Evolutionary conservation across 2,329 filamentous ascomycete genomes (phyloP).

Genomic region (Thyridium curvatum): DNA sequence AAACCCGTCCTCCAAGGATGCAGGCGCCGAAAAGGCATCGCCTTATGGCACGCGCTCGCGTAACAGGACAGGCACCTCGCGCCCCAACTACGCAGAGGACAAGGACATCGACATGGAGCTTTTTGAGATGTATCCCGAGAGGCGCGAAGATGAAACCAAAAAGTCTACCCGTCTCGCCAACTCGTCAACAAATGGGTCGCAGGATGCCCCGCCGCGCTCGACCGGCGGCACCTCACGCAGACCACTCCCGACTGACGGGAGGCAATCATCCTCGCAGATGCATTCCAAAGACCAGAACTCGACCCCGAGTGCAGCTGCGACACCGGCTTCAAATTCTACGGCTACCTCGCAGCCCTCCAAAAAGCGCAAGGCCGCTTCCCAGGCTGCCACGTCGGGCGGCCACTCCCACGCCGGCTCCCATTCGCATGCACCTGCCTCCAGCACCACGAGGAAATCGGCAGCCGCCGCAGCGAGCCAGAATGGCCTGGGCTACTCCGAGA

Average conservation of each 20-base stretch:
- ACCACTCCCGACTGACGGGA: constrained; percentile 25
- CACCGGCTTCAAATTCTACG: constrained; percentile 13
- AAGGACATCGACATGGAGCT: constrained; percentile 81
- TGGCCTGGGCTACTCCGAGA: constrained; percentile 46
- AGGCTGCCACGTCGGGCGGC: constrained; percentile 13
- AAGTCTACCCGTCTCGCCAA: constrained; percentile 42
- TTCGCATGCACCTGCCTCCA: constrained; percentile 5
- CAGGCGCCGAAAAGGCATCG: constrained; percentile 46
- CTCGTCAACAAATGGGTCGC: constrained; percentile 9
- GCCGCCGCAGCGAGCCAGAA: constrained; percentile 9
- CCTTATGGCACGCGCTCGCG: constrained; percentile 91
- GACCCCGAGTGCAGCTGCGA: constrained; percentile 14
- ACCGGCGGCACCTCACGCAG: constrained; percentile 19
- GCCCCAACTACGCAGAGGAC: constrained; percentile 93
- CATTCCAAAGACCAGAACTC: constrained; percentile 15
- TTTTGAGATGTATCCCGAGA: constrained; percentile 61
- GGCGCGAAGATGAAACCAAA: constrained; percentile 50
- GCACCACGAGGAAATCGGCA: constrained; percentile 16
- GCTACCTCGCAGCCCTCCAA: constrained; percentile 57
- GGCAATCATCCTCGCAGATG: constrained; percentile 18
- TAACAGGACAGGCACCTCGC: constrained; percentile 72
- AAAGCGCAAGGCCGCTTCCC: constrained; percentile 73
- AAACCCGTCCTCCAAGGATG: constrained; percentile 40
- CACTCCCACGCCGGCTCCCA: constrained; percentile 12
- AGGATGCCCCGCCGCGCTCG: constrained; percentile 13